Evolutionary conservation across 2,329 filamentous ascomycete species (phyloP).

Genomic region (Ascochyta rabiei): DNA sequence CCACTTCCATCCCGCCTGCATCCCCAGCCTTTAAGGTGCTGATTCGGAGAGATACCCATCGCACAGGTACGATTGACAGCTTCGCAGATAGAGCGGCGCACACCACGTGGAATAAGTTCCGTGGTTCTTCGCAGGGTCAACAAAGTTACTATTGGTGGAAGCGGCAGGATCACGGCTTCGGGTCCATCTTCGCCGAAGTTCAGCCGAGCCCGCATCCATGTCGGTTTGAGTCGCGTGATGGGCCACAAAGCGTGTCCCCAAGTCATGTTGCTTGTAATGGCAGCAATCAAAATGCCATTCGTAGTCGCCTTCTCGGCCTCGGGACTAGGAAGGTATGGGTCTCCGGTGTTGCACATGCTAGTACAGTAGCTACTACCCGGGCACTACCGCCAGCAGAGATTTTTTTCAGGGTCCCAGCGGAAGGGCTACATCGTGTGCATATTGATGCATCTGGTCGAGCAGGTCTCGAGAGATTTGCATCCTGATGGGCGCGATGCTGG

Average conservation of each 20-base stretch:
- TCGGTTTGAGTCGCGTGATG: not conserved
- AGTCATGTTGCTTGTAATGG: constrained; percentile 9
- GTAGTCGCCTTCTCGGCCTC: not conserved
- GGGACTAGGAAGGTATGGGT: not conserved
- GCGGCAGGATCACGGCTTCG: not conserved
- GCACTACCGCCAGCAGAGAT: constrained; percentile 6
- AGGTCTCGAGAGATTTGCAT: constrained; percentile 1
- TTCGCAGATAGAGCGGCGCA: not conserved
- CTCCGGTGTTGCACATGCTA: not conserved
- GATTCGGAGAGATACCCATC: not conserved
- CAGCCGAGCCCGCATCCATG: constrained; percentile 1
- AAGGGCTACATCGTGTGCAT: constrained; percentile 7
- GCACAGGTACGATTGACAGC: not conserved
- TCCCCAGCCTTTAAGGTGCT: not conserved
- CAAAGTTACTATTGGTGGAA: not conserved
- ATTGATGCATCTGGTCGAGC: constrained; percentile 6
- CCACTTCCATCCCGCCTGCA: not conserved
- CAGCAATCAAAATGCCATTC: constrained; percentile 2
- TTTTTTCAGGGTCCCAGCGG: constrained; percentile 12
- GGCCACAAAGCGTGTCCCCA: not conserved
- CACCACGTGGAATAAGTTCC: not conserved
- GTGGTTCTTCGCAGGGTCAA: not conserved
- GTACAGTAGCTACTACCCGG: not conserved
- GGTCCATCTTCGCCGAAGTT: not conserved
- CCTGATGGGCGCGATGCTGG: not conserved